Base-by-base conservation (phyloP, 306 rosid genomes). In the Chamaecrista fasciculata region DNA sequence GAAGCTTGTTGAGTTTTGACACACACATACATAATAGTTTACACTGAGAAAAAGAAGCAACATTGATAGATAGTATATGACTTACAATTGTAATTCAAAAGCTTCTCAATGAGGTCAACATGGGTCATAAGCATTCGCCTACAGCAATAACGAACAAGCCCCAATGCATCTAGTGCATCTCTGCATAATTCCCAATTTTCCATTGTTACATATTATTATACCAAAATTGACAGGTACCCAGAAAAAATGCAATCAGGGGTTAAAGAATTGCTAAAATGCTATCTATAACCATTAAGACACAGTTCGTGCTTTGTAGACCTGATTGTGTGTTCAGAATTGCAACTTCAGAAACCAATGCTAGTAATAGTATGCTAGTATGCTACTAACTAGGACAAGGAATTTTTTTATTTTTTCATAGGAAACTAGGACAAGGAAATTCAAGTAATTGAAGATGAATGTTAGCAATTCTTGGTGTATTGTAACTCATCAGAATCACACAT, bases 81-180 rank as follows among this genome's bases (percentile, higher is more conserved):
- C 56, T 85, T 85, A 94, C 97, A 67, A 25, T 91, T 94, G 91
- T 91, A 94, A 81, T 94, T 91, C 68, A 94, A 84, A 75, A 91
- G 92, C 92, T 94, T 94, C 85, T 94, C 97, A 29, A 94, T 91
- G 73, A 94, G 97, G 62, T 94, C 99, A 26, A 91, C 99, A 46
- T 91, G 97, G 44, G 99, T 94, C 99, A 94, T 91, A 56, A 94
- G 97, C 99, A 91, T 94, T 20, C 97, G 81, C 69, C 99, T 83
- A 66, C 97, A 94, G 71, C 97, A 94, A 51, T 91, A 94, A 20
- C 96, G 96, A 77, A 94, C 96, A 83, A 94, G 77, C 8, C 87
- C 89, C 89, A 94, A 62, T 8, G 92, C 95, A 88, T 94, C 97
- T 55, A 94, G 87, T 15, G 97, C 99, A 75, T 94, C 96, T 59